These are phyloP conservation scores for Onygenales sp. DNA, from an alignment of 2,329 filamentous ascomycete species.

Conservation along the genomic window DNA sequence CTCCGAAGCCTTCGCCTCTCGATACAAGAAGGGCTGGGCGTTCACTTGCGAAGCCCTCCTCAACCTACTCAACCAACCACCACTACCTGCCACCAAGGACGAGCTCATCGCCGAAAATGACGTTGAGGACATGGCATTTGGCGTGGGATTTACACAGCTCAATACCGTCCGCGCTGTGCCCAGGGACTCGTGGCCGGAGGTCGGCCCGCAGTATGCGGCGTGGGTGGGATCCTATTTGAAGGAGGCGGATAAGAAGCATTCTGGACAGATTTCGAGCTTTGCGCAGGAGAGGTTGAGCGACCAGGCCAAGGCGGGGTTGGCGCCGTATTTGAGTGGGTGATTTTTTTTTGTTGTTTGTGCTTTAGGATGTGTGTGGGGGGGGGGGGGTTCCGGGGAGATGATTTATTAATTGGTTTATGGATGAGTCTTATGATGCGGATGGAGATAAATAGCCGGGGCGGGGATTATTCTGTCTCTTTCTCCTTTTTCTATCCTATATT, in stretches of 20 bases:
- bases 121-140: constrained; percentile 90
- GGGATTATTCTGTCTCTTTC: not conserved
- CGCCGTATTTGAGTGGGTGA: constrained; percentile 35
- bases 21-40: constrained; percentile 82
- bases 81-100: constrained; percentile 59
- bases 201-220: constrained; percentile 62
- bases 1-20: constrained; percentile 70
- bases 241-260: constrained; percentile 63
- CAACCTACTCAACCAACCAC: constrained; percentile 80
- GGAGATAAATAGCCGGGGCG: not conserved
- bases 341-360: not conserved
- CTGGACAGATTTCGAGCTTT: constrained; percentile 60
- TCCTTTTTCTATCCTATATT: not conserved
- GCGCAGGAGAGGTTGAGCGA: constrained; percentile 60
- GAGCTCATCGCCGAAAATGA: constrained; percentile 79
- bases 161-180: constrained; percentile 74
- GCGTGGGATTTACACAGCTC: constrained; percentile 84
- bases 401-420: not conserved
- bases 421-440: not conserved
- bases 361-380: no score
- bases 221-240: constrained; percentile 82
- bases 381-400: not conserved
- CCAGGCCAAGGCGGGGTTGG: constrained; percentile 43
- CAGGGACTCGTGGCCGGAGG: constrained; percentile 76
- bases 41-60: constrained; percentile 84